A percentile compares a stretch with the other conserved stretches of the same genome.
Conservation (phyloP, 352 stramenopile genomes). For the Peronospora tabacina region DNA sequence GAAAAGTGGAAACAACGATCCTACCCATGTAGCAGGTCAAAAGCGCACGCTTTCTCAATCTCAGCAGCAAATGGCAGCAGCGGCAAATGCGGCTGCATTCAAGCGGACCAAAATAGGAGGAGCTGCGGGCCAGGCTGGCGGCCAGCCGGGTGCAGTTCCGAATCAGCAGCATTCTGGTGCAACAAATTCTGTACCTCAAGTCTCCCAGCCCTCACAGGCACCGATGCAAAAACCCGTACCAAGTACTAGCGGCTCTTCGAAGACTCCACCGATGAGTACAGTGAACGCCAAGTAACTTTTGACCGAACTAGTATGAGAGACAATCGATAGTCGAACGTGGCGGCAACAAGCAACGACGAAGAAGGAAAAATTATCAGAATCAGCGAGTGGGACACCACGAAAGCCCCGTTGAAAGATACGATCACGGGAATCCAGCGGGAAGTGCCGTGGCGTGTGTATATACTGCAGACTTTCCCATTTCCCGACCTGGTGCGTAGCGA, state of each 20-base stretch:
- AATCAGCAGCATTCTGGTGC: slow-evolving; percentile 25
- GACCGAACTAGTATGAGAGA: slow-evolving; percentile 27
- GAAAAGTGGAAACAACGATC: slow-evolving; percentile 29
- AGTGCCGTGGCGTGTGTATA: slow-evolving; percentile 19
- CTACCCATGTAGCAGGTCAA: slow-evolving; percentile 26
- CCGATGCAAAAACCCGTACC: slow-evolving; percentile 65
- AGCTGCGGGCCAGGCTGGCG: slow-evolving; percentile 19
- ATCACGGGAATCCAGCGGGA: slow-evolving; percentile 27
- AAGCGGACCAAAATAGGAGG: slow-evolving; percentile 72
- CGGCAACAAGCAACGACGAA: slow-evolving; percentile 12
- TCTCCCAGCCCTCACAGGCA: slow-evolving; percentile 44
- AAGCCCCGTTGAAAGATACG: slow-evolving; percentile 24
- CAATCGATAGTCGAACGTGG: slow-evolving; percentile 20
- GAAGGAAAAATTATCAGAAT: slow-evolving; percentile 22
- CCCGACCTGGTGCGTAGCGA: slow-evolving; percentile 15
- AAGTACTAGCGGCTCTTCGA: slow-evolving; percentile 62
- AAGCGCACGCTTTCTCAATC: slow-evolving; percentile 75
- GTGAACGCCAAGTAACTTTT: slow-evolving; percentile 80
- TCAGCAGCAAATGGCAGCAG: slow-evolving; percentile 76
- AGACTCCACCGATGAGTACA: slow-evolving; percentile 82
- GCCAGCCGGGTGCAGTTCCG: slow-evolving; percentile 17
- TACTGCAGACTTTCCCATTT: slow-evolving; percentile 22
- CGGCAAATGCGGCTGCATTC: slow-evolving; percentile 70
- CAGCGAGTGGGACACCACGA: slow-evolving; percentile 16
- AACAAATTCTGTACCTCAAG: slow-evolving; percentile 38